These are phyloP conservation scores for Dictyostelium intermedium DNA, from an alignment of 78 protist species.

Conservation along the genomic window DNA sequence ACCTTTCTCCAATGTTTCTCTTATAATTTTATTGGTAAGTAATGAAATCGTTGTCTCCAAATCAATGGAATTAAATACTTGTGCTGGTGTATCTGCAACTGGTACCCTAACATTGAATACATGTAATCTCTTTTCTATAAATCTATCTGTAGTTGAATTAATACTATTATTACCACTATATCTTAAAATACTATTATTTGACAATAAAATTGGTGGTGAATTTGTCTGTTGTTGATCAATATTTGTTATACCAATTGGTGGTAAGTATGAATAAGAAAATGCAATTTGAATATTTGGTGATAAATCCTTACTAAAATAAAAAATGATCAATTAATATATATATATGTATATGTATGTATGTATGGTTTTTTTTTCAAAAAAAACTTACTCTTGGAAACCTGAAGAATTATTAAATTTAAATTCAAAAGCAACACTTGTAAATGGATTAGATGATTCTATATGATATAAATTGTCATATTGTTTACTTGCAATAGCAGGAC, in stretches of 20 bases:
- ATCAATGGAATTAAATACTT: conserved; percentile 36
- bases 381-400: background rate
- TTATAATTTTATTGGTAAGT: conserved; percentile 21
- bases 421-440: conserved; percentile 46
- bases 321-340: background rate
- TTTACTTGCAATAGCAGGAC: background rate
- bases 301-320: background rate
- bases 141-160: conserved; percentile 6
- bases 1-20: conserved; percentile 42
- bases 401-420: conserved; percentile 46
- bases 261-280: conserved; percentile 42
- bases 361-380: background rate
- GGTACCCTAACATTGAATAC: background rate
- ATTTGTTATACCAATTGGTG: background rate
- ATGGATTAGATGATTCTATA: conserved; percentile 43
- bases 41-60: conserved; percentile 41
- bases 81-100: conserved; percentile 2
- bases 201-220: background rate
- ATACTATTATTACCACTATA: background rate
- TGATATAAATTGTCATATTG: conserved; percentile 42
- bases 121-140: conserved; percentile 33
- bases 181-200: background rate
- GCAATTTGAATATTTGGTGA: conserved; percentile 61
- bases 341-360: background rate
- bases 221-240: background rate